phyloP scores from a whole-genome alignment of 345 rosid genomes.

The Xanthoceras sorbifolium region DNA sequence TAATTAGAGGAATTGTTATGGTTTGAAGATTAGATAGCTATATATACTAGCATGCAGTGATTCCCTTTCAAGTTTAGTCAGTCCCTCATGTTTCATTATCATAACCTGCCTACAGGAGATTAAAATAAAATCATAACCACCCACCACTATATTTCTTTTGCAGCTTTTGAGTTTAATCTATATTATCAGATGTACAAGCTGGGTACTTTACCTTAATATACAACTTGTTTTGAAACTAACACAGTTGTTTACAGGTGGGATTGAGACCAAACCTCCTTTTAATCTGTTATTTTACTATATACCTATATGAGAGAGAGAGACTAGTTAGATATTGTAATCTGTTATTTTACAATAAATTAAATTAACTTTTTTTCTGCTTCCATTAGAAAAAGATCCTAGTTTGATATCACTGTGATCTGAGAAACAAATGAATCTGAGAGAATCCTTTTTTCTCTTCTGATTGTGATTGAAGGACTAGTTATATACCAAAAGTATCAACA shows the following conservation, averaged over 20 bases:
- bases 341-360: neutral
- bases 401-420: neutral
- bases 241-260: neutral
- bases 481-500: neutral
- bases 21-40: too few relatives aligned
- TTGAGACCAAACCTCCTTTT: too few relatives aligned
- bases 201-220: neutral
- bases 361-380: too few relatives aligned
- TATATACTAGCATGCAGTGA: too few relatives aligned
- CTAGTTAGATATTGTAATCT: neutral
- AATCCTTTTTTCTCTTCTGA: neutral
- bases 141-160: neutral
- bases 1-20: too few relatives aligned
- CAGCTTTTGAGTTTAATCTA: neutral
- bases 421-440: neutral
- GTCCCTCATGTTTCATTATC: neutral
- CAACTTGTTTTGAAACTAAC: neutral
- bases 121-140: too few relatives aligned
- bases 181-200: neutral
- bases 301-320: too few relatives aligned
- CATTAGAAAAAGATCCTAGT: neutral
- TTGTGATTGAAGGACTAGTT: neutral
- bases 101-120: too few relatives aligned
- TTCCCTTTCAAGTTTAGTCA: neutral
- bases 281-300: too few relatives aligned